Conservation (phyloP, 2,329 filamentous ascomycete species). For the Sporothrix variecibatus region DNA sequence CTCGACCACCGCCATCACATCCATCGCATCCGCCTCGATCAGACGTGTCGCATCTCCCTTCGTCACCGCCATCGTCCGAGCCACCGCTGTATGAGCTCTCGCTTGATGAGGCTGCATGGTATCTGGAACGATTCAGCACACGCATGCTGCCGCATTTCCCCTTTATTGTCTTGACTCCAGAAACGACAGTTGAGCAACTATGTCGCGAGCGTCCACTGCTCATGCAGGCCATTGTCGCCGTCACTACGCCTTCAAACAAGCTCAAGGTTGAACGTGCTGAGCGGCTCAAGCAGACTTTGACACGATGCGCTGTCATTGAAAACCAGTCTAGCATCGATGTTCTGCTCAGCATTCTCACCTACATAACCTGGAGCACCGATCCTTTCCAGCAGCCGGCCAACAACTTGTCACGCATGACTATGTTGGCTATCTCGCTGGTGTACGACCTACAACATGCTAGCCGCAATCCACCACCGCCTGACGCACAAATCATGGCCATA, state of each 20-base stretch:
- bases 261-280: conserved; percentile 35
- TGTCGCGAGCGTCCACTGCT: conserved; percentile 39
- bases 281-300: conserved; percentile 39
- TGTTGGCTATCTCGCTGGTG: conserved; percentile 42
- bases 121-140: conserved; percentile 37
- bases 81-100: conserved; percentile 13
- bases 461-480: conserved; percentile 33
- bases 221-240: conserved; percentile 41
- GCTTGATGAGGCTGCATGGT: conserved; percentile 30
- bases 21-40: not conserved
- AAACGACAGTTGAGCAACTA: conserved; percentile 38
- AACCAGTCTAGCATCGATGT: conserved; percentile 39
- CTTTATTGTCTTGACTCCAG: conserved; percentile 38
- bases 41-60: not conserved
- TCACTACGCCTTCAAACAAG: conserved; percentile 38
- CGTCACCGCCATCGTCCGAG: conserved; percentile 6
- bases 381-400: conserved; percentile 37
- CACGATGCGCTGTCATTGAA: conserved; percentile 36
- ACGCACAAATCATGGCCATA: conserved; percentile 37
- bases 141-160: conserved; percentile 42
- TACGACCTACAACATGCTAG: conserved; percentile 42
- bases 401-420: conserved; percentile 41
- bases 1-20: not conserved
- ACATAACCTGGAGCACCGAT: conserved; percentile 41
- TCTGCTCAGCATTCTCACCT: conserved; percentile 41